Base-by-base conservation (phyloP, 2,329 filamentous ascomycete species). In the Cercospora zeina region DNA sequence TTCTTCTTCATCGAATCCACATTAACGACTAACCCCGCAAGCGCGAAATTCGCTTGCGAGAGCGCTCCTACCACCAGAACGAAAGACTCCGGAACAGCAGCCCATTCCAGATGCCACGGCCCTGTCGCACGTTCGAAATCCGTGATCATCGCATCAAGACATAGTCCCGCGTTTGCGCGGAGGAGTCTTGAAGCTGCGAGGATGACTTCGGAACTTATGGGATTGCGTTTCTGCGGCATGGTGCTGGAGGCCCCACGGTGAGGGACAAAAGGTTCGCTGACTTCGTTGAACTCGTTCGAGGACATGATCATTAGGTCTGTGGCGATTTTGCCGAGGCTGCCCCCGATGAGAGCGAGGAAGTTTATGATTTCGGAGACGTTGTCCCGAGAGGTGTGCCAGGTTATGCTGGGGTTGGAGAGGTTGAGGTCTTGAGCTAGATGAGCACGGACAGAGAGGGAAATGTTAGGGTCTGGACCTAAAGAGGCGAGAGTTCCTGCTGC, bases 231-330 rank as follows among this genome's bases (percentile, higher is more conserved):
- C 69, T 85, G 82, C 2, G 83, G 82, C 83, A 85, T 85, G 0
- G 83, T 85, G 0, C 79, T 83, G 0, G 79, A 82, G 1, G 82
- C 81, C 0, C 83, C 83, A 6, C 82, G 77, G 64, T 84, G 81
- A 1, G 81, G 79, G 1, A 83, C 80, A 54, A 81, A 85, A 1
- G 72, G 72, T 62, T 74, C 72, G 24, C 65, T 64, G 31, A 69
- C 68, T 62, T 74, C 72, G 27, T 65, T 64, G 9, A 73, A 59
- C 34, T 74, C 72, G 27, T 71, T 72, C 57, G 70, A 70, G 30
- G 67, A 70, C 70, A 74, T 71, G 27, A 73, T 39, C 30, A 71
- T 70, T 1, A 74, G n/a, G 50, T 74, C 72, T 1, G 64, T 66
- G 4, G 72, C 72, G 16, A 72, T 58, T 59, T 73, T 74, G 0